These are phyloP conservation scores for Pistacia atlantica DNA, from an alignment of 345 rosid genomes.

Conservation along the genomic window DNA sequence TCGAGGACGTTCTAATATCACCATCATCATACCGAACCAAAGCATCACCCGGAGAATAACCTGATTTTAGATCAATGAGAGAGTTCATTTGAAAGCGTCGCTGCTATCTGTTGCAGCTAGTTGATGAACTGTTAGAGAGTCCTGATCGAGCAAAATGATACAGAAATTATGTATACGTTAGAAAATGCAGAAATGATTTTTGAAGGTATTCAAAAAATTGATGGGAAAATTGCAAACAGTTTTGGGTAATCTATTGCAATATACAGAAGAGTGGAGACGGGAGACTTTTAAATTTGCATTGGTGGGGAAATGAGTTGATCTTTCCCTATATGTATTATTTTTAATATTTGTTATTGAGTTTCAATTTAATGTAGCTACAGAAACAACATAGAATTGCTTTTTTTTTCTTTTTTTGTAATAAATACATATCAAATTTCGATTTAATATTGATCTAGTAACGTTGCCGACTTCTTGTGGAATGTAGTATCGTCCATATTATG, in stretches of 20 bases:
- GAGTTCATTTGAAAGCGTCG: not conserved
- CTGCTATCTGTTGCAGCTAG: too few relatives aligned
- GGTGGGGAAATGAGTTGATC: not conserved
- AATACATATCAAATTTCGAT: too few relatives aligned
- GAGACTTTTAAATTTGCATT: not conserved
- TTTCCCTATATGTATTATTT: not conserved
- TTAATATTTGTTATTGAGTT: not conserved
- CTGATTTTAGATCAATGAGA: not conserved
- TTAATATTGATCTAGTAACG: too few relatives aligned
- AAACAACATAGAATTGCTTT: too few relatives aligned
- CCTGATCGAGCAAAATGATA: not conserved
- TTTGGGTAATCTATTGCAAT: not conserved
- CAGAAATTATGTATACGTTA: not conserved
- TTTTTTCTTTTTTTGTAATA: too few relatives aligned
- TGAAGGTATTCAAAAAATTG: not conserved
- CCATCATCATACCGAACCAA: not conserved
- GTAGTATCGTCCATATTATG: too few relatives aligned
- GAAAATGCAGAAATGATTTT: not conserved
- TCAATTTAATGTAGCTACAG: not conserved
- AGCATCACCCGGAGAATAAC: not conserved
- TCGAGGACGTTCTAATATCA: slow-evolving; percentile 70
- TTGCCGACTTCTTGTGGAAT: too few relatives aligned
- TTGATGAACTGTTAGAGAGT: too few relatives aligned
- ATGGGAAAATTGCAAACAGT: not conserved
- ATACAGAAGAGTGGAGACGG: not conserved